Base-by-base conservation (phyloP, 495 filamentous ascomycete species). In the Ramalina intermedia region DNA sequence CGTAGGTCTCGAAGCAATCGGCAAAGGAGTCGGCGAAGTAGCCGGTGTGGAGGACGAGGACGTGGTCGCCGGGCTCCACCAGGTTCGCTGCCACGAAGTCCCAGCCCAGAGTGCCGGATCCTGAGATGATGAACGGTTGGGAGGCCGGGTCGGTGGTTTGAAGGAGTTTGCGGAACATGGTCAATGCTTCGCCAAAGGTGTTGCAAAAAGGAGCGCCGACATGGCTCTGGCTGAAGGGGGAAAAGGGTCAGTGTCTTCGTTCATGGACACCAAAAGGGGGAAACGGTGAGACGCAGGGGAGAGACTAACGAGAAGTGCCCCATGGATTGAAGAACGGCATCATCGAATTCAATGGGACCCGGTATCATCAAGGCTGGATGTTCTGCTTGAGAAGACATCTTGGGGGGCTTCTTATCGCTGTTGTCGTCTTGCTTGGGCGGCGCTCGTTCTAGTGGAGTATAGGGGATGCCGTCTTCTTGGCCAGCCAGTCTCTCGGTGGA, bases 11-110 rank as follows among this genome's bases (percentile, higher is more conserved):
- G 60, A 98, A 74, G 66, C 91, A 96, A 63, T 88, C 79, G 48
- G 85, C 85, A 61, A 98, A 96, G 27, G 85, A 88, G 64, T 98
- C 88, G 54, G 84, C 87, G 64, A 98, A 98, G 78, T 98, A 98
- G 47, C 91, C 91, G 37, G 86, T 88, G 65, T 94, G 84, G 14
- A 98, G 78, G 48, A 98, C 90, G 20, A 98, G 75, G 11, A 83
- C 91, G 41, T 95, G 78, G 63, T 96, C 91, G 47, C 82, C 87
- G 37, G 74, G 72, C 68, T 98, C 91, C 41, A 82, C 71, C 50
- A 98, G 66, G 69, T 96, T 98, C 49, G 88, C 80, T 18, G 89
- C 84, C 23, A 98, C 87, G 43, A 95, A 65, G 63, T 98, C 91
- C 91, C 91, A 98, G 41, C 91, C 91, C 6, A 98, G 71, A 17